Percentiles rank a stretch among this genome's conserved stretches.
Conservation (phyloP, 192 early-diverging fungal species). For the Rhizophagus sp. region DNA sequence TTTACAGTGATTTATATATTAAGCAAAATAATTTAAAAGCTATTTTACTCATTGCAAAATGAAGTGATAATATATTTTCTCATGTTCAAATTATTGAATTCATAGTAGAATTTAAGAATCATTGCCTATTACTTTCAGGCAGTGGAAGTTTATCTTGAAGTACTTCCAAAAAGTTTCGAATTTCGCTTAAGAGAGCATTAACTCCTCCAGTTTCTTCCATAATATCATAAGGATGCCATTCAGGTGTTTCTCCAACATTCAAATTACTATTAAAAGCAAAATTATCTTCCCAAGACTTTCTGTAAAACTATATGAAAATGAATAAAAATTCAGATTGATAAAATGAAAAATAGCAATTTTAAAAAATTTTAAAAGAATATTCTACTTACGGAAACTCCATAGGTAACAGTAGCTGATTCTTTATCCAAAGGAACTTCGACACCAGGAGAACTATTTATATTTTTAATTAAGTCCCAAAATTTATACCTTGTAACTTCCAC, state of each 20-base stretch:
- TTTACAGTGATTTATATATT: too few species aligned
- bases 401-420: background rate
- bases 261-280: conserved; percentile 40
- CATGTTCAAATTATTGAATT: too few species aligned
- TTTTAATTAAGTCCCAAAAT: conserved; percentile 34
- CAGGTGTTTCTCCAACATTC: conserved; percentile 39
- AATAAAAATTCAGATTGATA: background rate
- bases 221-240: conserved; percentile 39
- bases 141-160: background rate
- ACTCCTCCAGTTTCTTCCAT: conserved; percentile 20
- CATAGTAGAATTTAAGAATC: background rate
- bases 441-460: background rate
- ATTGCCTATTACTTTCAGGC: background rate
- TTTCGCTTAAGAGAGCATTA: background rate
- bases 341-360: background rate
- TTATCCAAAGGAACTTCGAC: conserved; percentile 17
- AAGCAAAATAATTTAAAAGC: too few species aligned
- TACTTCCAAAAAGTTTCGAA: conserved; percentile 8
- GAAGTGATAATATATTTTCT: too few species aligned
- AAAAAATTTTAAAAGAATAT: background rate
- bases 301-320: conserved; percentile 21
- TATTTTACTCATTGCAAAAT: too few species aligned
- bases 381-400: conserved; percentile 27
- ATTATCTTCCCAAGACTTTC: conserved; percentile 41
- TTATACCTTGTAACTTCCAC: conserved; percentile 46